These are phyloP conservation scores for Trichoderma sp. DNA, from an alignment of 2,329 filamentous ascomycete species.

Conservation along the genomic window DNA sequence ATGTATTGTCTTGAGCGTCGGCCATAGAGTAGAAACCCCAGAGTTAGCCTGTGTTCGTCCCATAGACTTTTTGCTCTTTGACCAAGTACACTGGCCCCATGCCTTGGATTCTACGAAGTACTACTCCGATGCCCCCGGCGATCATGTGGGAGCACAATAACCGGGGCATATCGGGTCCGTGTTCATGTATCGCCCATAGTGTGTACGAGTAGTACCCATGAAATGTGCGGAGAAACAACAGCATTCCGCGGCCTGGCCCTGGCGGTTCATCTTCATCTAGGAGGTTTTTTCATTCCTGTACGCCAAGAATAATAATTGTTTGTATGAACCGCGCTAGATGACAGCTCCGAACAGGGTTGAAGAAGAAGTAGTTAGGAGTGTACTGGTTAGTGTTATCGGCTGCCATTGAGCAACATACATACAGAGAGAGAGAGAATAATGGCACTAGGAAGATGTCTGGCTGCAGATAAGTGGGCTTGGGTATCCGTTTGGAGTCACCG, in stretches of 20 bases:
- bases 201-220: not conserved
- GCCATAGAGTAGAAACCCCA: not conserved
- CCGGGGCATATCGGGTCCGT: not conserved
- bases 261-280: not conserved
- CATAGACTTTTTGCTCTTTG: not conserved
- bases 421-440: not conserved
- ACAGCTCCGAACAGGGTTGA: not conserved
- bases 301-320: not conserved
- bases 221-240: slow-evolving; percentile 4
- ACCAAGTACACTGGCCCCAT: not conserved
- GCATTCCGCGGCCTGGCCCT: not conserved
- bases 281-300: not conserved
- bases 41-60: not conserved
- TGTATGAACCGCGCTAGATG: not conserved
- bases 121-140: not conserved
- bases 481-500: not conserved
- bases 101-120: not conserved
- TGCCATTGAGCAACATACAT: not conserved
- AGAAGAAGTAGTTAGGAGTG: not conserved
- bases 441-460: not conserved
- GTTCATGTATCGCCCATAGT: not conserved
- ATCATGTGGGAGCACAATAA: not conserved
- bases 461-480: not conserved
- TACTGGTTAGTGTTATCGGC: too few species aligned
- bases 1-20: slow-evolving; percentile 8